A percentile compares a stretch with the other conserved stretches of the same genome.
phyloP scores from a whole-genome alignment of 768 basidiomycete genomes.

The Leucocoprinus birnbaumii region DNA sequence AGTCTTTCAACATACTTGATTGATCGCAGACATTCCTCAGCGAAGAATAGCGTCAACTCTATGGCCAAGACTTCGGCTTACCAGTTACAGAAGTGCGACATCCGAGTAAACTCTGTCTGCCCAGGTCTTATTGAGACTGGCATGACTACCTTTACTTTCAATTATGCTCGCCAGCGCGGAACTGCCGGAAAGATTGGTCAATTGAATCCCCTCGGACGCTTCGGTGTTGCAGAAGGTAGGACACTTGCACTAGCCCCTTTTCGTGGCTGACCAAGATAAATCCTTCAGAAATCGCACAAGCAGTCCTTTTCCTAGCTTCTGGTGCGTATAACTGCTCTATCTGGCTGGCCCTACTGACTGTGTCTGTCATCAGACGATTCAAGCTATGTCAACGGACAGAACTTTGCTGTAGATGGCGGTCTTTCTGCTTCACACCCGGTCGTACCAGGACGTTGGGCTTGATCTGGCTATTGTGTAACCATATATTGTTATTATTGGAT shows the following conservation, averaged over 20 bases:
- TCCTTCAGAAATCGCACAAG: slow-evolving; percentile 58
- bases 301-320: slow-evolving; percentile 83
- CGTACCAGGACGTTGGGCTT: slow-evolving; percentile 72
- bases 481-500: too few relatives aligned
- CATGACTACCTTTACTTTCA: slow-evolving; percentile 82
- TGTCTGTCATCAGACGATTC: slow-evolving; percentile 62
- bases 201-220: slow-evolving; percentile 80
- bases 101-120: slow-evolving; percentile 88
- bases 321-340: slow-evolving; percentile 39
- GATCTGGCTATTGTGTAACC: slow-evolving; percentile 14
- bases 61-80: slow-evolving; percentile 82
- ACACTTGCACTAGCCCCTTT: neutral
- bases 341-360: neutral
- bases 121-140: slow-evolving; percentile 93
- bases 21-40: neutral
- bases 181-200: slow-evolving; percentile 77
- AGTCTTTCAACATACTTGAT: slow-evolving; percentile 24
- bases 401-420: slow-evolving; percentile 85
- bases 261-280: neutral
- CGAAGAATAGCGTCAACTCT: slow-evolving; percentile 69
- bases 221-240: slow-evolving; percentile 71
- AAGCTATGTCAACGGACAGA: slow-evolving; percentile 91
- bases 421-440: slow-evolving; percentile 78
- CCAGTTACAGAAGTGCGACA: slow-evolving; percentile 76
- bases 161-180: slow-evolving; percentile 72